Evolutionary conservation across 768 basidiomycete species (phyloP).

Genomic region (Dictyophora rubrovolvata): DNA sequence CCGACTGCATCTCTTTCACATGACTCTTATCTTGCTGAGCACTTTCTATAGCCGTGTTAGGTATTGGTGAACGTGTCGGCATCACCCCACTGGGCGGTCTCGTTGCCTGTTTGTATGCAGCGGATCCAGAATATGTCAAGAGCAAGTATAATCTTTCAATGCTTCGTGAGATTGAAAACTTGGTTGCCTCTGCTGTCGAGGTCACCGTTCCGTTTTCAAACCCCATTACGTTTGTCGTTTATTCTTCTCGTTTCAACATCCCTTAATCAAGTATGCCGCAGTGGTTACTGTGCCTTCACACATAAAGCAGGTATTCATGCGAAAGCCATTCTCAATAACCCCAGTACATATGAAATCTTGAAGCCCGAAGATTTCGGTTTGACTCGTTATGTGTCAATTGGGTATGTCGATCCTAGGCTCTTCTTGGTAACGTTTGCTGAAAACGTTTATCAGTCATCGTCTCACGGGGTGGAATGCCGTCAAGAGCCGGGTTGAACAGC

Average conservation of each 20-base stretch:
- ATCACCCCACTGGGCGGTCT: constrained; percentile 97
- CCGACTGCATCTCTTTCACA: constrained; percentile 8
- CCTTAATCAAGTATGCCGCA: constrained; percentile 20
- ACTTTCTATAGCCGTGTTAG: constrained; percentile 56
- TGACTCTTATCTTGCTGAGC: background rate
- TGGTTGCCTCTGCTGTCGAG: constrained; percentile 97
- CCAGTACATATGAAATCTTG: constrained; percentile 96
- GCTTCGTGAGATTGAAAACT: constrained; percentile 97
- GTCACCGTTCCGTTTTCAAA: constrained; percentile 97
- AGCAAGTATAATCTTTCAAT: constrained; percentile 95
- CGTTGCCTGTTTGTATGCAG: constrained; percentile 92
- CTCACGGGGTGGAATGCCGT: constrained; percentile 99
- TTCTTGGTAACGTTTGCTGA: background rate
- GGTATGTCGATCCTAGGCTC: constrained; percentile 33
- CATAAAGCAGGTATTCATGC: constrained; percentile 99
- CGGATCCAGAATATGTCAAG: constrained; percentile 98
- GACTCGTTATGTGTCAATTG: constrained; percentile 95
- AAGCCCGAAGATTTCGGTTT: constrained; percentile 99
- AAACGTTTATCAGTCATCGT: constrained; percentile 52
- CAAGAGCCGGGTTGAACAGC: constrained; percentile 98
- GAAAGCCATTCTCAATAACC: constrained; percentile 99
- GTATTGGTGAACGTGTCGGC: constrained; percentile 97
- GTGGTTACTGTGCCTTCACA: constrained; percentile 98
- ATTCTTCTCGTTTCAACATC: background rate
- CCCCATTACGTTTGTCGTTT: constrained; percentile 63